Evolutionary conservation across 2,329 filamentous ascomycete species (phyloP), one percentile per base, ranked within the genome.

Genomic region (Colletotrichum lentis): DNA sequence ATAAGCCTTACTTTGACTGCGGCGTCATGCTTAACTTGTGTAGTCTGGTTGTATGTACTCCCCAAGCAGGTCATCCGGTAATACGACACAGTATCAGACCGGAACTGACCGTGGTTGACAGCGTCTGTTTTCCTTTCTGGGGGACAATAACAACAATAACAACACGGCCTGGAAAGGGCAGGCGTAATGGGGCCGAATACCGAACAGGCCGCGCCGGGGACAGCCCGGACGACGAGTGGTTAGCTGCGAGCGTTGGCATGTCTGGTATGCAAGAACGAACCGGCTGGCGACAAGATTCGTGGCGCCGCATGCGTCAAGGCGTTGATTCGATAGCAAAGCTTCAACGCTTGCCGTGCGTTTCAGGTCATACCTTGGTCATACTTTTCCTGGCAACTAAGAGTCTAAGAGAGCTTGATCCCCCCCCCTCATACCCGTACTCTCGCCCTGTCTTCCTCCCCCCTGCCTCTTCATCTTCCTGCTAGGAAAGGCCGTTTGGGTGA

Each of bases 231-330:
- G 16, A 5, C 24, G n/a, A 52, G 16, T 44, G 18, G 22, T 54
- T 46, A 7, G 39, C 39, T 44, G 49, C 24, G 24, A 27, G 62
- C 35, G 16, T 22, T n/a, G 16, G 18, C 39, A 27, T 12, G 41
- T 22, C 2, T 22, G 8, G 58, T 35, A 31, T 31, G n/a, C 31
- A 24, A 37, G 31, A 22, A 43, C 41, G 43, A 50, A 31, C n/a
- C 12, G 41, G 20, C 31, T 31, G 52, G 18, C 39, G 31, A 46
- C 46, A 37, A n/a, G 12, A 57, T 35, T 22, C 41, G n/a, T 54
- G 16, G 20, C 49, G 27, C 24, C 22, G 60, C 61, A 43, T 64
- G 41, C 49, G 65, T 67, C 65, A 64, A 44, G 65, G 61, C 61
- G 61, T 39, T 31, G 50, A 64, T 43, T 47, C 50, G 16, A 35